Conservation (phyloP, 2,329 filamentous ascomycete species). For the Aspergillus tubingensis region DNA sequence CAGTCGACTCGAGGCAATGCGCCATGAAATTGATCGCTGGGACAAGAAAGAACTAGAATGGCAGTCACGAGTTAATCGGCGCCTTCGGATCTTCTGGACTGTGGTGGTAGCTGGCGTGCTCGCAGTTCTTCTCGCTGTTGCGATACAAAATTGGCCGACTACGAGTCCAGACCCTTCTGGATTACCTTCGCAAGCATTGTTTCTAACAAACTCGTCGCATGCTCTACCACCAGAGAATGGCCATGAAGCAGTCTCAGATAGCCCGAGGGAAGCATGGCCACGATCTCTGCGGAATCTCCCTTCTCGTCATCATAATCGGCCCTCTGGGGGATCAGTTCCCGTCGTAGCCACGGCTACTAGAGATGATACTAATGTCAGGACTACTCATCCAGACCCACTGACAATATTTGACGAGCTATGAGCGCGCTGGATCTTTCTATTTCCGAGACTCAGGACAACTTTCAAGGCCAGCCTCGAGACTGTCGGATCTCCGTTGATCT, state of each 20-base stretch:
- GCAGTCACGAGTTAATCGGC: constrained; percentile 41
- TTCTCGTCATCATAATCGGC: constrained; percentile 20
- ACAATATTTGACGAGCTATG: constrained; percentile 35
- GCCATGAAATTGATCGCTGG: constrained; percentile 44
- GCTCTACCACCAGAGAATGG: constrained; percentile 7
- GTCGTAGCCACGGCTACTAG: neutral
- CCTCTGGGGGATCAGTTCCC: constrained; percentile 5
- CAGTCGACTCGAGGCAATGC: constrained; percentile 41
- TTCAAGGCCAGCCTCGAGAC: constrained; percentile 13
- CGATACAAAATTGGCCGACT: constrained; percentile 29
- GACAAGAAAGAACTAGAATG: constrained; percentile 46
- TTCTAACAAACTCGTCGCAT: constrained; percentile 17
- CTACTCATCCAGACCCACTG: constrained; percentile 28
- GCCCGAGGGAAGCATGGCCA: neutral
- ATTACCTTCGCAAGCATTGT: constrained; percentile 11
- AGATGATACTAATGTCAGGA: neutral
- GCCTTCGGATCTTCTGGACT: constrained; percentile 44
- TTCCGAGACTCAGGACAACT: neutral
- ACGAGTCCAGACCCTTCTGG: constrained; percentile 6
- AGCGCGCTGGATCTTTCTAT: constrained; percentile 8
- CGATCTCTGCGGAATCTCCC: constrained; percentile 22
- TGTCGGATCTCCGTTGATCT: constrained; percentile 16
- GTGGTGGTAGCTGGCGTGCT: constrained; percentile 29
- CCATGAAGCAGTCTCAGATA: constrained; percentile 7
- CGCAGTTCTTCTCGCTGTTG: constrained; percentile 32